Conservation (phyloP, 305 asterid genomes). For the Fraxinus nigra region DNA sequence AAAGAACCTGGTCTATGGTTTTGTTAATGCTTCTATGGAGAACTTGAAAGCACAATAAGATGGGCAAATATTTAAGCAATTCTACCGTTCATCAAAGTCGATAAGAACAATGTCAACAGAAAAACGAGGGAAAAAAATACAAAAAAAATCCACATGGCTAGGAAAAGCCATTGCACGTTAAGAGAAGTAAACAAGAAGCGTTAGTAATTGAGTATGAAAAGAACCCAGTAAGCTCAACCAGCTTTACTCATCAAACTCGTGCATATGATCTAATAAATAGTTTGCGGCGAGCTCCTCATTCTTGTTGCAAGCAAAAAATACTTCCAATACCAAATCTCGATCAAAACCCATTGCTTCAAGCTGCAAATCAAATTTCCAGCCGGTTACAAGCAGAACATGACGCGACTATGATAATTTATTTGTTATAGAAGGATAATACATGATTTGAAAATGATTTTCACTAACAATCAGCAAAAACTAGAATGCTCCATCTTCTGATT, state of each 20-base stretch:
- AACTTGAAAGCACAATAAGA: not conserved
- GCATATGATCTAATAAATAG: conserved; percentile 81
- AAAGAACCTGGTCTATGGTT: not conserved
- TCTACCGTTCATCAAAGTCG: conserved; percentile 30
- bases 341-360: conserved; percentile 93
- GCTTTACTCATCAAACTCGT: conserved; percentile 72
- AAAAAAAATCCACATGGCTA: conserved; percentile 36
- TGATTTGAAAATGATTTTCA: not conserved
- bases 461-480: not conserved
- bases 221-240: conserved; percentile 17
- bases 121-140: too few species aligned
- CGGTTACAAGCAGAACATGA: not conserved
- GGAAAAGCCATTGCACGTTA: conserved; percentile 19
- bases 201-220: conserved; percentile 12
- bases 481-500: not conserved
- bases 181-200: not conserved
- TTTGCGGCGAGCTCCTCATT: conserved; percentile 91
- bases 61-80: conserved; percentile 2
- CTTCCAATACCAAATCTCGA: conserved; percentile 80
- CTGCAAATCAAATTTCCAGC: conserved; percentile 36
- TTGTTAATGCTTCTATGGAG: not conserved
- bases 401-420: not conserved
- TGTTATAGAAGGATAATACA: not conserved
- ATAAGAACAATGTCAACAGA: conserved; percentile 26
- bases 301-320: conserved; percentile 92